Conservation (phyloP, 2,329 filamentous ascomycete genomes). For the Alternaria atra region DNA sequence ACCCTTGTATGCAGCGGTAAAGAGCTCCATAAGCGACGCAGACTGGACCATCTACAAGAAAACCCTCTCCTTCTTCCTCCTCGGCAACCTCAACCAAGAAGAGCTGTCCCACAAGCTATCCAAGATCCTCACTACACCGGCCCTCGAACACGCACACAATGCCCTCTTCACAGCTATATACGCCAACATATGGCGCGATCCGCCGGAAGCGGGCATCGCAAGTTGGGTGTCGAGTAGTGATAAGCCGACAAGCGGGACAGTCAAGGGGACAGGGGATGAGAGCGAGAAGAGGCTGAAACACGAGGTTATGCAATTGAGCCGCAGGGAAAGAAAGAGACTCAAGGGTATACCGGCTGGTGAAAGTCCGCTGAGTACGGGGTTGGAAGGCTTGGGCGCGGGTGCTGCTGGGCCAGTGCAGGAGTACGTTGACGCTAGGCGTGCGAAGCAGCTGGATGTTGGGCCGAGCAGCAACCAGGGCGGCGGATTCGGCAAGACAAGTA, state of each 20-base stretch:
- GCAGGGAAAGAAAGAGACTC: conserved; percentile 67
- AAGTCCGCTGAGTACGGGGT: conserved; percentile 12
- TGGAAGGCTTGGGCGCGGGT: conserved; percentile 19
- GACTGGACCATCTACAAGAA: conserved; percentile 70
- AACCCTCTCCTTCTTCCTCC: conserved; percentile 64
- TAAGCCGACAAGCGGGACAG: conserved; percentile 75
- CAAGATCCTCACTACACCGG: conserved; percentile 63
- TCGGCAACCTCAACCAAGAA: conserved; percentile 69
- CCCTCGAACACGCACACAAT: conserved; percentile 68
- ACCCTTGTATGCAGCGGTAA: conserved; percentile 69
- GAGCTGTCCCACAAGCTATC: conserved; percentile 67
- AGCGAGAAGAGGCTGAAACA: conserved; percentile 70
- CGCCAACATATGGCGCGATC: conserved; percentile 67
- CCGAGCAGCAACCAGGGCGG: conserved; percentile 72
- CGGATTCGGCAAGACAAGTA: conserved; percentile 82
- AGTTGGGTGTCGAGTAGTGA: conserved; percentile 74
- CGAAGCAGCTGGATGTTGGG: conserved; percentile 66
- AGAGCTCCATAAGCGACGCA: conserved; percentile 64
- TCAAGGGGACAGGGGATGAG: conserved; percentile 69
- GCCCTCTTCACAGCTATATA: conserved; percentile 67
- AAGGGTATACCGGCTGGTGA: conserved; percentile 61
- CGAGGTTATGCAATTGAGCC: conserved; percentile 70
- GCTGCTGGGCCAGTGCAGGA: conserved; percentile 36
- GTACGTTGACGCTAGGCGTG: conserved; percentile 50
- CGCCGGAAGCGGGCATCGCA: conserved; percentile 69